These are phyloP conservation scores for Westerdykella sp. DNA, from an alignment of 2,329 filamentous ascomycete genomes.

Conservation along the genomic window DNA sequence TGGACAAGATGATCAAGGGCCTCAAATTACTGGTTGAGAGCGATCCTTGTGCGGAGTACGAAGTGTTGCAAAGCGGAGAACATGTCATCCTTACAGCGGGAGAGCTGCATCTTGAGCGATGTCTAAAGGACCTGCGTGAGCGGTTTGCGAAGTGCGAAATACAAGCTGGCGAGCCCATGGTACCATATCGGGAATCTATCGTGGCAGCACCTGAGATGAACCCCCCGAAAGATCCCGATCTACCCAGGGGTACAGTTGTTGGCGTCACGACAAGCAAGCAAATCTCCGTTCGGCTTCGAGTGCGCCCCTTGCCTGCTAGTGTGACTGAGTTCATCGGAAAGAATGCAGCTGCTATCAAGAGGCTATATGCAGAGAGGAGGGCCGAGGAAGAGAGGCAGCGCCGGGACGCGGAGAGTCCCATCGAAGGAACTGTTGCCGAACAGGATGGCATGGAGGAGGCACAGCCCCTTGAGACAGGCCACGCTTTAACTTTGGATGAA, in stretches of 20 bases:
- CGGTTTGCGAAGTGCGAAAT: constrained; percentile 92
- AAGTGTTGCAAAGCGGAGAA: constrained; percentile 86
- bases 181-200: constrained; percentile 91
- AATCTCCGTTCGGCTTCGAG: constrained; percentile 67
- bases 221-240: constrained; percentile 73
- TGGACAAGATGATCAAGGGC: constrained; percentile 91
- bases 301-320: constrained; percentile 68
- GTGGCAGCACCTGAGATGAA: constrained; percentile 87
- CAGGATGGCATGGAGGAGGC: constrained; percentile 40
- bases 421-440: constrained; percentile 48
- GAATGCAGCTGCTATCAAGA: constrained; percentile 71
- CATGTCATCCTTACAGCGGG: constrained; percentile 93
- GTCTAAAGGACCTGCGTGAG: constrained; percentile 86
- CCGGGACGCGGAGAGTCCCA: constrained; percentile 19
- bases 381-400: constrained; percentile 41
- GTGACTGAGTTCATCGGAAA: constrained; percentile 83
- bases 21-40: constrained; percentile 84
- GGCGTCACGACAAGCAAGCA: constrained; percentile 79
- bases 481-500: constrained; percentile 63
- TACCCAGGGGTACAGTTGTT: constrained; percentile 75
- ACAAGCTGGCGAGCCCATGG: constrained; percentile 87
- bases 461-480: constrained; percentile 52
- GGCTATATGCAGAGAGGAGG: constrained; percentile 66
- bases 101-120: constrained; percentile 88
- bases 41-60: constrained; percentile 92